phyloP scores from a whole-genome alignment of 2,329 filamentous ascomycete species.

The Nemania bipapillata region DNA sequence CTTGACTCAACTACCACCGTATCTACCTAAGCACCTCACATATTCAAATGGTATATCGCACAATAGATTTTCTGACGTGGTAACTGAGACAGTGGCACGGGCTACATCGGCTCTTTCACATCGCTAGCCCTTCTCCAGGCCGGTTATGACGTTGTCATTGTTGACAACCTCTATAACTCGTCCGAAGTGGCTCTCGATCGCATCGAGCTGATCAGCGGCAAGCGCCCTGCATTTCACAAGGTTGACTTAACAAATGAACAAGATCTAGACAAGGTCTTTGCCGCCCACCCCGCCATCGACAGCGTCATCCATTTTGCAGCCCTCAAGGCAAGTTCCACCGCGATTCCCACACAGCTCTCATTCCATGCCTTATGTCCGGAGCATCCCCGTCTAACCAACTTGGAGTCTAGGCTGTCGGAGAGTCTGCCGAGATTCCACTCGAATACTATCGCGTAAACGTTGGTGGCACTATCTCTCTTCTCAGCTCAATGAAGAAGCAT shows the following conservation, averaged over 20 bases:
- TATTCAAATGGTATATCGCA: background rate
- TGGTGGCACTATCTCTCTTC: conserved; percentile 85
- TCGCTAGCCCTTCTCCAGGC: conserved; percentile 89
- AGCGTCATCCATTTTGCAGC: conserved; percentile 99
- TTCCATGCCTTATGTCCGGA: background rate
- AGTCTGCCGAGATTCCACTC: conserved; percentile 91
- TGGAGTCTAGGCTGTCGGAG: conserved; percentile 81
- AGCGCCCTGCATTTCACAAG: conserved; percentile 85
- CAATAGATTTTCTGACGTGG: conserved; percentile 20
- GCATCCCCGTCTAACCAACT: conserved; percentile 35
- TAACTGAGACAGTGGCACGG: conserved; percentile 76
- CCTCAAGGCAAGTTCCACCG: conserved; percentile 74
- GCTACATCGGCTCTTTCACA: conserved; percentile 99
- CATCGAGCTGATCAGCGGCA: conserved; percentile 92
- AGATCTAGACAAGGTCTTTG: conserved; percentile 85
- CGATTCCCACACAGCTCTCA: background rate
- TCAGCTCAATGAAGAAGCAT: conserved; percentile 87
- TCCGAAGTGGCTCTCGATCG: conserved; percentile 90
- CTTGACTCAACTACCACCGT: background rate
- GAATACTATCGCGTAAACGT: conserved; percentile 99
- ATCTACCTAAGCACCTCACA: background rate
- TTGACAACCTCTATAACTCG: conserved; percentile 98
- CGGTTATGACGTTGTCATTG: conserved; percentile 94
- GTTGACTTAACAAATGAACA: conserved; percentile 88
- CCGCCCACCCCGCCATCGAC: conserved; percentile 90